A percentile compares a stretch with the other conserved stretches of the same genome.
These are phyloP conservation scores for Tetrahymena elliotti DNA, from an alignment of 73 alveolate genomes.

Conservation along the genomic window DNA sequence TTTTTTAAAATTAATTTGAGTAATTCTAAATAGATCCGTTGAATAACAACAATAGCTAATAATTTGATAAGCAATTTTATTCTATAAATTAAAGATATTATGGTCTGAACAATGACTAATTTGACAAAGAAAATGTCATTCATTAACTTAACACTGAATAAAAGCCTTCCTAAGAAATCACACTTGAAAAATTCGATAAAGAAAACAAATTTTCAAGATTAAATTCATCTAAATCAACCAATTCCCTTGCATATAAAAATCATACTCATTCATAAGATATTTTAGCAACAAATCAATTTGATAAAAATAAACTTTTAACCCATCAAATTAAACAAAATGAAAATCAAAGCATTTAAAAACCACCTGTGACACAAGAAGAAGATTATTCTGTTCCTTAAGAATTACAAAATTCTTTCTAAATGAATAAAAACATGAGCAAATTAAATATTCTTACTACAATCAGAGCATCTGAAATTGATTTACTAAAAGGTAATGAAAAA, in stretches of 20 bases:
- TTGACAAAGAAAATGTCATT: not conserved
- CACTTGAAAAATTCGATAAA: not conserved
- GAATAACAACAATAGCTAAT: not conserved
- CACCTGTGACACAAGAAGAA: not conserved
- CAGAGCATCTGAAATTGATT: not conserved
- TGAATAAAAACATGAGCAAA: not conserved
- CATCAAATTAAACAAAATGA: not conserved
- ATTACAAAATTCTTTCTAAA: not conserved
- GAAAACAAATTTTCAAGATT: not conserved
- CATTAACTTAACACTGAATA: not conserved
- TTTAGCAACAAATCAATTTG: not conserved
- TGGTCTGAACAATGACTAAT: not conserved
- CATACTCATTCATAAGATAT: too few relatives aligned
- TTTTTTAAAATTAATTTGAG: not conserved
- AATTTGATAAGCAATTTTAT: not conserved
- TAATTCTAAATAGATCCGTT: not conserved
- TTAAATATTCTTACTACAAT: not conserved
- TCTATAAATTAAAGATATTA: not conserved
- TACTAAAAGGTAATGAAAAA: not conserved
- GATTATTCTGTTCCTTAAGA: not conserved
- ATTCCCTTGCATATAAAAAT: not conserved
- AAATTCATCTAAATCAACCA: not conserved
- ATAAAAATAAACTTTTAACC: not conserved
- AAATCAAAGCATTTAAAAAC: not conserved
- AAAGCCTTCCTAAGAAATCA: not conserved